Conservation (phyloP, 2,329 filamentous ascomycete genomes). For the Cercospora janseana region DNA sequence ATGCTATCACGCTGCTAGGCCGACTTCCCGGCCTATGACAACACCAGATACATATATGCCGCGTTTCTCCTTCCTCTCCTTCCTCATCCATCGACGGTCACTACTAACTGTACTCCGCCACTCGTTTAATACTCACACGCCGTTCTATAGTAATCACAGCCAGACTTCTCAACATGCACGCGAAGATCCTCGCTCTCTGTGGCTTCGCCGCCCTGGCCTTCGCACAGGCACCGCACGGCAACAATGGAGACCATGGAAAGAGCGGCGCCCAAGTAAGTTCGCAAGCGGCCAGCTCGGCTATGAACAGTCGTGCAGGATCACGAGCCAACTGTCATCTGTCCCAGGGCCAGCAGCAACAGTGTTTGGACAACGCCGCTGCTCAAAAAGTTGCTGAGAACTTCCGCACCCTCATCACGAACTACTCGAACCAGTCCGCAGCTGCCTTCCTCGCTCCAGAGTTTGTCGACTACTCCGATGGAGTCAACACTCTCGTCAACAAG, state of each 20-base stretch:
- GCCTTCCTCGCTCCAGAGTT: conserved; percentile 30
- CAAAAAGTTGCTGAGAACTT: conserved; percentile 33
- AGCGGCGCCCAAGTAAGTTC: background rate
- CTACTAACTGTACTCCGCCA: too few relatives aligned
- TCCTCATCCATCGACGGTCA: too few relatives aligned
- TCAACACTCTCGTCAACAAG: conserved; percentile 35
- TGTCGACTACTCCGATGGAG: conserved; percentile 35
- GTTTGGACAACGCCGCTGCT: conserved; percentile 31
- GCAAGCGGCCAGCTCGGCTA: conserved; percentile 8
- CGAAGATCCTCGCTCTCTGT: background rate
- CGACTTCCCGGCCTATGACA: too few relatives aligned
- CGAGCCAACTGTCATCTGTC: background rate
- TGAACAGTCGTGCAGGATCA: background rate
- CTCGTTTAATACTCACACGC: too few relatives aligned
- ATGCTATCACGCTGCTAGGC: too few relatives aligned
- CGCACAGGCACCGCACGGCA: background rate
- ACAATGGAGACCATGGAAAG: background rate
- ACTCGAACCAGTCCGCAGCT: conserved; percentile 30
- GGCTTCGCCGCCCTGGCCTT: background rate
- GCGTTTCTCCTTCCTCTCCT: too few relatives aligned
- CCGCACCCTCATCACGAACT: conserved; percentile 33
- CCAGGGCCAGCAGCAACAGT: conserved; percentile 24
- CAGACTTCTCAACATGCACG: background rate
- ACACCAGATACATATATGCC: too few relatives aligned
- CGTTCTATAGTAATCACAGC: too few relatives aligned